Conservation (phyloP, 179 eudicot species). For the Carnegiea gigantea region DNA sequence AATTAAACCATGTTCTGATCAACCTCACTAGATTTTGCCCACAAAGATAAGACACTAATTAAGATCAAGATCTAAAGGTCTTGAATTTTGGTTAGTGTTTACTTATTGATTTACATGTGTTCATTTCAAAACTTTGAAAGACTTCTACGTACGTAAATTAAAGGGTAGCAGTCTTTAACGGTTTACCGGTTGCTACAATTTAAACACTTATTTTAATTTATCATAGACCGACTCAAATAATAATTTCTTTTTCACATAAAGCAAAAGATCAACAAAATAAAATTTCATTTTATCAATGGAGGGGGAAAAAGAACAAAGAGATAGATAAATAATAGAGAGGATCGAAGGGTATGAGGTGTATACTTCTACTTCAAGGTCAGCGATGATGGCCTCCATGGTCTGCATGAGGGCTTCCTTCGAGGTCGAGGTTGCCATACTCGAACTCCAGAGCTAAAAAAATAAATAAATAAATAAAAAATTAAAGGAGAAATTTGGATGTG, state of each 20-base stretch:
- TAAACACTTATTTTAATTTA: too few relatives aligned
- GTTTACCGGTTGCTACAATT: too few relatives aligned
- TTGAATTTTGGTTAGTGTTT: too few relatives aligned
- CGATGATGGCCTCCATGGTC: slow-evolving; percentile 17
- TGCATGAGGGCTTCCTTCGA: slow-evolving; percentile 16
- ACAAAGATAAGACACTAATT: too few relatives aligned
- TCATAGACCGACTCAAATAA: too few relatives aligned
- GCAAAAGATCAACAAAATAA: background rate
- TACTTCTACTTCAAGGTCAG: slow-evolving; percentile 33
- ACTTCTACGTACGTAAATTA: too few relatives aligned
- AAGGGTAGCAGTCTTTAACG: too few relatives aligned
- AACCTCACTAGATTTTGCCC: background rate
- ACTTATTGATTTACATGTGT: too few relatives aligned
- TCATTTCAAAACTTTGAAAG: too few relatives aligned
- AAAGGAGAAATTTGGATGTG: background rate
- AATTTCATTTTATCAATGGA: too few relatives aligned
- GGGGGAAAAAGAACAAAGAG: background rate
- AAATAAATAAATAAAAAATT: background rate
- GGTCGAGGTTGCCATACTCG: slow-evolving; percentile 12
- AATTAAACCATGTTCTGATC: background rate
- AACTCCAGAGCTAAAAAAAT: slow-evolving; percentile 11
- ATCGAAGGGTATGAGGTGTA: background rate
- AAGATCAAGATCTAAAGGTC: background rate
- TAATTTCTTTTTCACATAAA: background rate
- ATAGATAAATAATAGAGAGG: background rate